phyloP scores from a whole-genome alignment of 2,329 filamentous ascomycete species.

The Exophiala bonariae region DNA sequence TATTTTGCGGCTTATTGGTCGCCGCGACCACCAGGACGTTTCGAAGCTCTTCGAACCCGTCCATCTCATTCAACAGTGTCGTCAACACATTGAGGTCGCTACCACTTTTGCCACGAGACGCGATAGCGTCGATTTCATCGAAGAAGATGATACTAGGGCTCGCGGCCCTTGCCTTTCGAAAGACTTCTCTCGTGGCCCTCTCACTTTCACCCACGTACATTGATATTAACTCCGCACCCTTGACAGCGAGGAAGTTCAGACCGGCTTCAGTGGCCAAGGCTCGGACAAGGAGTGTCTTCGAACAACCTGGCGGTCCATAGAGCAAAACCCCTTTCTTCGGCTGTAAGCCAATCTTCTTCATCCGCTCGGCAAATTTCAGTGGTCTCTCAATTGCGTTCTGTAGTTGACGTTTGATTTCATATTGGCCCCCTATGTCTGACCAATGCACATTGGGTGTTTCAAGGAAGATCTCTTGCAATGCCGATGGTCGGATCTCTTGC shows the following conservation, averaged over 20 bases:
- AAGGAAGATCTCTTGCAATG: slow-evolving; percentile 85
- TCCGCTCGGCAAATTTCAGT: slow-evolving; percentile 53
- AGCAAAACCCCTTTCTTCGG: slow-evolving; percentile 81
- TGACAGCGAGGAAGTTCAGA: slow-evolving; percentile 92
- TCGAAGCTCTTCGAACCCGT: slow-evolving; percentile 82
- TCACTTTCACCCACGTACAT: slow-evolving; percentile 98
- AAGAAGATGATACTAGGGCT: slow-evolving; percentile 94
- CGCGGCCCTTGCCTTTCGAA: slow-evolving; percentile 80
- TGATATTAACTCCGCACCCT: slow-evolving; percentile 88
- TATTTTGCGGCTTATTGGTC: slow-evolving; percentile 82
- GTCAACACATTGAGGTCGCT: slow-evolving; percentile 78
- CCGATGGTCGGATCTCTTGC: slow-evolving; percentile 70
- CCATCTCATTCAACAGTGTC: slow-evolving; percentile 90
- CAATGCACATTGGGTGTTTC: slow-evolving; percentile 84
- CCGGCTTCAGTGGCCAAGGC: slow-evolving; percentile 87
- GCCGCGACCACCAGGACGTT: slow-evolving; percentile 86
- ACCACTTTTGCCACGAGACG: slow-evolving; percentile 52
- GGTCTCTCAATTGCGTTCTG: slow-evolving; percentile 60
- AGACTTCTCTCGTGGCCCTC: slow-evolving; percentile 78
- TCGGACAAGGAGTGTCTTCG: slow-evolving; percentile 89
- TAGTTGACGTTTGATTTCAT: slow-evolving; percentile 66
- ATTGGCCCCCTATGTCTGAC: slow-evolving; percentile 85
- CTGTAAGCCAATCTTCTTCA: slow-evolving; percentile 52
- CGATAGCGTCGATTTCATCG: slow-evolving; percentile 91
- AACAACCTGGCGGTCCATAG: slow-evolving; percentile 91